Percentiles rank a stretch among this genome's conserved stretches.
Evolutionary conservation across 768 basidiomycete species (phyloP).

Genomic region (Mycena capillaripes): DNA sequence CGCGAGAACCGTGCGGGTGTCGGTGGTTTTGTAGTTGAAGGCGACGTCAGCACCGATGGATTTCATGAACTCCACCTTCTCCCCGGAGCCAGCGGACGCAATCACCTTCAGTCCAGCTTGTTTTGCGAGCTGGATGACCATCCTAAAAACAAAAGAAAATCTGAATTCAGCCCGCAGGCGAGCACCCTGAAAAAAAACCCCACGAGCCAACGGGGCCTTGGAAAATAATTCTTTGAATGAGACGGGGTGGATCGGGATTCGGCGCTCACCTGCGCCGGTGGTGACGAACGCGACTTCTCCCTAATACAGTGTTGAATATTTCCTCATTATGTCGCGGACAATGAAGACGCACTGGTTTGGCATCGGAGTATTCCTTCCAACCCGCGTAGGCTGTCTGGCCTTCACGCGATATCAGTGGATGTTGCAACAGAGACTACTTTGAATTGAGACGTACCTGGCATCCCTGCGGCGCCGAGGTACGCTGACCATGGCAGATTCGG

Average conservation of each 20-base stretch:
- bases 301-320: not conserved
- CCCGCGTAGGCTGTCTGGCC: conserved; percentile 15
- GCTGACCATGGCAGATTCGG: not conserved
- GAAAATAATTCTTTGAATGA: no score
- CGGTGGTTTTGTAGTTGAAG: conserved; percentile 18
- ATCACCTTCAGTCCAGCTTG: conserved; percentile 13
- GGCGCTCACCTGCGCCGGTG: conserved; percentile 4
- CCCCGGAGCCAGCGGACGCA: conserved; percentile 15
- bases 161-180: no score
- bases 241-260: no score
- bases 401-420: not conserved
- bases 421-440: no score
- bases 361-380: not conserved
- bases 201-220: conserved; percentile 14
- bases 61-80: conserved; percentile 19
- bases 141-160: no score
- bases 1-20: not conserved
- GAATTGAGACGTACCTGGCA: conserved; percentile 33
- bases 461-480: conserved; percentile 30
- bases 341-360: not conserved
- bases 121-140: conserved; percentile 20
- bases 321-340: not conserved
- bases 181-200: not conserved
- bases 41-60: no score
- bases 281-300: conserved; percentile 11